Evolutionary conservation across 192 early-diverging fungal species (phyloP).

Genomic region (Nowakowskiella sp.): DNA sequence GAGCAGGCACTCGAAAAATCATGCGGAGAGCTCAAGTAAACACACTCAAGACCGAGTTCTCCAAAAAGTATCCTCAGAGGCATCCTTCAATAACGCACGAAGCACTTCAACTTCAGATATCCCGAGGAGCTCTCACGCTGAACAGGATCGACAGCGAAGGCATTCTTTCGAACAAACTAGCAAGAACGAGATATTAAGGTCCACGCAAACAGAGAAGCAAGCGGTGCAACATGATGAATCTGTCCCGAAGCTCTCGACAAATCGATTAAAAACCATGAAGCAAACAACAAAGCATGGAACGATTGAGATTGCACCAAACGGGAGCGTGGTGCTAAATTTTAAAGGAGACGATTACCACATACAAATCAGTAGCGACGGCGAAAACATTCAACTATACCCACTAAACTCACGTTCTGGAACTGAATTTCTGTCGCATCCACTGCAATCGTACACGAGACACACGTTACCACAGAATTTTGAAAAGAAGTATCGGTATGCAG

Average conservation of each 20-base stretch:
- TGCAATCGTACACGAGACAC: slow-evolving; percentile 8
- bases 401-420: slow-evolving; percentile 23
- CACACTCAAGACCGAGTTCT: too few species aligned
- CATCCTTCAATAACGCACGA: too few species aligned
- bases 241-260: slow-evolving; percentile 26
- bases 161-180: too few species aligned
- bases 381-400: slow-evolving; percentile 7
- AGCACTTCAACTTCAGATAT: too few species aligned
- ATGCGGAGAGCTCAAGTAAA: too few species aligned
- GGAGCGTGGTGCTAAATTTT: slow-evolving; percentile 37
- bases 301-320: slow-evolving; percentile 26
- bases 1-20: too few species aligned
- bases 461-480: slow-evolving; percentile 22
- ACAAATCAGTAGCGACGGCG: slow-evolving; percentile 20
- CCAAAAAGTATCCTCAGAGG: too few species aligned
- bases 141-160: too few species aligned
- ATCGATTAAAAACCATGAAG: slow-evolving; percentile 34
- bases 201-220: slow-evolving; percentile 1
- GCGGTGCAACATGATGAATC: background rate
- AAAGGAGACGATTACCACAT: slow-evolving; percentile 27
- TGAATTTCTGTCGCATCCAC: background rate
- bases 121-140: too few species aligned
- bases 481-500: slow-evolving; percentile 37
- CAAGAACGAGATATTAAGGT: too few species aligned
- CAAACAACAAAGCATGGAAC: slow-evolving; percentile 45